These are phyloP conservation scores for Vaccinium corymbosum DNA, from an alignment of 148 eudicot genomes.

Conservation along the genomic window DNA sequence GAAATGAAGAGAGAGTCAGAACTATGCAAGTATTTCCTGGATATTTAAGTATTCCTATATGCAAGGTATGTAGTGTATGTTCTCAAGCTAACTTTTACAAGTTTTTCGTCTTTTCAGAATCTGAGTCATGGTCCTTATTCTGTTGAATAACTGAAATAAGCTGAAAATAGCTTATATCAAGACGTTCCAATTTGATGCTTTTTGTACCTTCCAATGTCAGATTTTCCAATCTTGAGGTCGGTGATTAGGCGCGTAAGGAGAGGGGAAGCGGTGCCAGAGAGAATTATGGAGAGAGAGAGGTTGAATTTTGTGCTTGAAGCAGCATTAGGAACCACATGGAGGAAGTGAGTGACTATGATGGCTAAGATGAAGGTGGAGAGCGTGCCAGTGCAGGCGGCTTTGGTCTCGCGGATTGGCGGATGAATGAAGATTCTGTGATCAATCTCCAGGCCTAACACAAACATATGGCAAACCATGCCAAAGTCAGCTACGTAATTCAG, in stretches of 20 bases:
- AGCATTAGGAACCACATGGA: conserved; percentile 28
- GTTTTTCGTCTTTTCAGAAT: no score
- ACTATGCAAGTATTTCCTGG: no score
- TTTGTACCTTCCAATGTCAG: conserved; percentile 52
- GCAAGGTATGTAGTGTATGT: no score
- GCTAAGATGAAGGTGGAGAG: conserved; percentile 57
- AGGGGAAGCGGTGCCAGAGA: conserved; percentile 77
- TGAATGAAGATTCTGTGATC: conserved; percentile 50
- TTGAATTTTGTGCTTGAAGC: conserved; percentile 26
- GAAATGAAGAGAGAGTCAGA: no score
- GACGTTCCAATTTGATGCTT: no score
- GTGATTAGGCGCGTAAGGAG: conserved; percentile 68
- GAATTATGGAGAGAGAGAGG: conserved; percentile 47
- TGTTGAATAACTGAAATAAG: no score
- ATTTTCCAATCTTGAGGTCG: conserved; percentile 80
- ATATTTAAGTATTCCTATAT: no score
- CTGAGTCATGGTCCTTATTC: no score
- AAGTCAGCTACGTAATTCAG: conserved; percentile 61
- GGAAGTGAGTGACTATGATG: conserved; percentile 30
- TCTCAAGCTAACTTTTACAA: no score
- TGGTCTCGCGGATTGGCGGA: conserved; percentile 52
- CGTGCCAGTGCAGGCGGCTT: conserved; percentile 59
- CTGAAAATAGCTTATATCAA: no score
- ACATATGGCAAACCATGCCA: conserved; percentile 82
- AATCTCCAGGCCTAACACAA: conserved; percentile 76